Conservation (phyloP, 192 early-diverging fungal genomes). For the Radiomyces spectabilis region DNA sequence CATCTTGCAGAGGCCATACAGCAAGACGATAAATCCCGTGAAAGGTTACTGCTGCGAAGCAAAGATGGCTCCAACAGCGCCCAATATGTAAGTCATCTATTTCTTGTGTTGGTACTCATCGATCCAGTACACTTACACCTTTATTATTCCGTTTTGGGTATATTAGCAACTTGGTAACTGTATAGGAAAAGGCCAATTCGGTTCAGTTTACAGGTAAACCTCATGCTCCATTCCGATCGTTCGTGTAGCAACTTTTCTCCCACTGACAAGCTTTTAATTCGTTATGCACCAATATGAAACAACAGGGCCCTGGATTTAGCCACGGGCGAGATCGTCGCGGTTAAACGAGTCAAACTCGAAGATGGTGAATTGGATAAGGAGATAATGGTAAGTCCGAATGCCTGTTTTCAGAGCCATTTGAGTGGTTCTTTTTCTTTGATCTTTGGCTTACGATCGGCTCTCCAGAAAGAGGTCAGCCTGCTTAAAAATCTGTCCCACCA, state of each 20-base stretch:
- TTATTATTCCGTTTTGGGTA: constrained; percentile 17
- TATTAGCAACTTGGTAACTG: constrained; percentile 73
- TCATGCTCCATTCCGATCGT: too few species aligned
- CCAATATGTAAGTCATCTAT: constrained; percentile 33
- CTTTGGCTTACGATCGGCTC: not conserved
- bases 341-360: constrained; percentile 79
- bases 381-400: constrained; percentile 49
- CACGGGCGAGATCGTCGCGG: constrained; percentile 76
- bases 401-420: not conserved
- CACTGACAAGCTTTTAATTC: not conserved
- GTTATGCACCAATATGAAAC: not conserved
- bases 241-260: not conserved
- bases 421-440: not conserved
- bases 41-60: constrained; percentile 3
- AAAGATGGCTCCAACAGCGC: constrained; percentile 12
- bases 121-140: not conserved
- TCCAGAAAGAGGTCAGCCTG: constrained; percentile 68
- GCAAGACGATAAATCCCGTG: not conserved
- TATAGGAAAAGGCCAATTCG: constrained; percentile 87
- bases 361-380: constrained; percentile 63
- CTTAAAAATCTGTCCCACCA: constrained; percentile 74
- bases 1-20: not conserved
- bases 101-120: not conserved
- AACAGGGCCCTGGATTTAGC: constrained; percentile 63
- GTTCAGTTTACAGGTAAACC: constrained; percentile 73